Conservation (phyloP, 805 yeast genomes). For the Saccharomycopsis amapae region DNA sequence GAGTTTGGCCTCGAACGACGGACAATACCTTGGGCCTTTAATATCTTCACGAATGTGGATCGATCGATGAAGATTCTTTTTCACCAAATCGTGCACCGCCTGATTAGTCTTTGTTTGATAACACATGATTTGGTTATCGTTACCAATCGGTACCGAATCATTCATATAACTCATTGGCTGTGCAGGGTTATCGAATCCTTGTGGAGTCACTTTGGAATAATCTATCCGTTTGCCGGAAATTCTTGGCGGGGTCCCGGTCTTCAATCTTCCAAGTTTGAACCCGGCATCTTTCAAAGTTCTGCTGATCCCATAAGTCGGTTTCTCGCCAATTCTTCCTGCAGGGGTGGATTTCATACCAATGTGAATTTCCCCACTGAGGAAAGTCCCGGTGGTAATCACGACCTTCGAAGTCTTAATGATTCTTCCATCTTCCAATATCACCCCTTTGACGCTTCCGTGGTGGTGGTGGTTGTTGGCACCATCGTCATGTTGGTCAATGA, state of each 20-base stretch:
- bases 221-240: slow-evolving; percentile 66
- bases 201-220: slow-evolving; percentile 53
- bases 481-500: slow-evolving; percentile 39
- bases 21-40: slow-evolving; percentile 96
- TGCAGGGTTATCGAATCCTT: slow-evolving; percentile 78
- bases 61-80: slow-evolving; percentile 67
- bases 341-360: slow-evolving; percentile 76
- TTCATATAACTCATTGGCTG: slow-evolving; percentile 86
- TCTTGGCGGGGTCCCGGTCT: slow-evolving; percentile 97
- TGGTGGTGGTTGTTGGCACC: slow-evolving; percentile 32
- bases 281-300: slow-evolving; percentile 70
- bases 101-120: slow-evolving; percentile 75
- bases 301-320: slow-evolving; percentile 83
- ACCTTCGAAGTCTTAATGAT: slow-evolving; percentile 57
- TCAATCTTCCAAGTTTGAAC: slow-evolving; percentile 78
- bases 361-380: slow-evolving; percentile 90
- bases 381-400: slow-evolving; percentile 93
- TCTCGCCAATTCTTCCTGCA: slow-evolving; percentile 91
- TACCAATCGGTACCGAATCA: slow-evolving; percentile 51
- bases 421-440: slow-evolving; percentile 61
- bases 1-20: slow-evolving; percentile 88
- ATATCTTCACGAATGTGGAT: slow-evolving; percentile 91
- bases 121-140: slow-evolving; percentile 55
- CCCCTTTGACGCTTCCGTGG: slow-evolving; percentile 55
- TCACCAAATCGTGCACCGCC: slow-evolving; percentile 61